These are phyloP conservation scores for Ophiostoma himal-ulmi DNA, from an alignment of 2,329 filamentous ascomycete species.

Conservation along the genomic window DNA sequence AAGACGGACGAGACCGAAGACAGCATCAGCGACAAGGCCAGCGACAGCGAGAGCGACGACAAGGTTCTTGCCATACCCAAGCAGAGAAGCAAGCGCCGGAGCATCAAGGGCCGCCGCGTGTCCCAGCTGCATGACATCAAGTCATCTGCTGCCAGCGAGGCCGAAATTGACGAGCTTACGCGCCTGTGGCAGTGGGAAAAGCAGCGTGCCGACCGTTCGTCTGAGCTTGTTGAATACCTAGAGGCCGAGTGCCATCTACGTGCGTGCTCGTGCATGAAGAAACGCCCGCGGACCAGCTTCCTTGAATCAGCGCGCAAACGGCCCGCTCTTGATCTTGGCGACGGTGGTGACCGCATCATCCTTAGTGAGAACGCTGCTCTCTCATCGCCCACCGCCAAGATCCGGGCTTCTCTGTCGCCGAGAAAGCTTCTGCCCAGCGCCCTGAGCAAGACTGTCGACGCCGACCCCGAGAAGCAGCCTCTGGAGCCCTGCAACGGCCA, in stretches of 20 bases:
- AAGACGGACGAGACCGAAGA: conserved; percentile 4
- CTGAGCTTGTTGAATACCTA: conserved; percentile 70
- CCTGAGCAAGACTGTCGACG: conserved; percentile 28
- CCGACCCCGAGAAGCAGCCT: neutral
- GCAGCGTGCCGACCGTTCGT: conserved; percentile 60
- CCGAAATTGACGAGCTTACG: conserved; percentile 54
- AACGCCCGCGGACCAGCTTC: conserved; percentile 33
- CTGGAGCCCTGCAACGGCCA: neutral
- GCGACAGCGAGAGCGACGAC: conserved; percentile 11
- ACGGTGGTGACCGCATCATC: conserved; percentile 41
- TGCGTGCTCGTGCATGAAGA: conserved; percentile 56
- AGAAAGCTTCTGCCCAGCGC: conserved; percentile 32
- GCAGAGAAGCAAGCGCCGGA: conserved; percentile 49
- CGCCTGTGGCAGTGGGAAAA: conserved; percentile 51
- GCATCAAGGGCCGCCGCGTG: conserved; percentile 35
- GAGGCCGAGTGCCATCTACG: conserved; percentile 67
- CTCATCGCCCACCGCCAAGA: conserved; percentile 22
- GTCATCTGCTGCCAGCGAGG: conserved; percentile 51
- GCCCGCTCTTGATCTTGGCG: conserved; percentile 35
- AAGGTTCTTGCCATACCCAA: conserved; percentile 48
- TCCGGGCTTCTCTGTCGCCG: conserved; percentile 29
- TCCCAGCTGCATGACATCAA: conserved; percentile 45
- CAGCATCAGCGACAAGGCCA: conserved; percentile 11
- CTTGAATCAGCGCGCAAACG: conserved; percentile 34
- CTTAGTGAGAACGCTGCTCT: conserved; percentile 35